Percentiles rank a stretch among this genome's conserved stretches.
Conservation (phyloP, 176 grass and related monocot species). For the Avena insularis region DNA sequence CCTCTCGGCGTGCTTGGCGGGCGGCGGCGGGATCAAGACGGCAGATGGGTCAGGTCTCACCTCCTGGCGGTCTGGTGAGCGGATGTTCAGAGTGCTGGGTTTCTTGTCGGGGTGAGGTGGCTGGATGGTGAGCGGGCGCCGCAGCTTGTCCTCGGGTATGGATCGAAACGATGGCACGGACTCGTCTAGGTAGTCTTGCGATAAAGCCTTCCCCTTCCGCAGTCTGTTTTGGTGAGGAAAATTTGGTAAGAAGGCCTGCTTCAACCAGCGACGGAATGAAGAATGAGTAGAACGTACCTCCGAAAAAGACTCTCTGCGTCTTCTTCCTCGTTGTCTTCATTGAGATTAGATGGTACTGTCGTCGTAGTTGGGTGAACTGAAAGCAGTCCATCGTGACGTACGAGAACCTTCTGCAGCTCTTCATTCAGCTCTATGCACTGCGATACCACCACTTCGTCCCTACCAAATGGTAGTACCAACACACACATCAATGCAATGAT, state of each 20-base stretch:
- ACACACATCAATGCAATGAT: slow-evolving; percentile 11
- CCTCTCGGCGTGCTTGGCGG: slow-evolving; percentile 71
- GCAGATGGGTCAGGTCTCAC: slow-evolving; percentile 23
- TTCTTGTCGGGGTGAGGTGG: slow-evolving; percentile 49
- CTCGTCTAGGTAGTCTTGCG: slow-evolving; percentile 59
- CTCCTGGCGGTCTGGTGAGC: slow-evolving; percentile 40
- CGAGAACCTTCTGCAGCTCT: slow-evolving; percentile 74
- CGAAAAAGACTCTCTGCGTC: slow-evolving; percentile 85
- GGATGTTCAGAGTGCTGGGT: slow-evolving; percentile 39
- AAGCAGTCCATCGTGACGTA: slow-evolving; percentile 76
- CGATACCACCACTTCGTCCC: slow-evolving; percentile 80
- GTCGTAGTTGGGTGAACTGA: slow-evolving; percentile 73
- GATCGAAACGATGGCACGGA: slow-evolving; percentile 48
- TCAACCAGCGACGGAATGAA: not conserved
- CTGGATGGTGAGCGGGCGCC: slow-evolving; percentile 71
- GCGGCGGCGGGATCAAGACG: slow-evolving; percentile 68
- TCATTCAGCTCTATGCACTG: slow-evolving; percentile 93
- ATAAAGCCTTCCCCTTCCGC: slow-evolving; percentile 86
- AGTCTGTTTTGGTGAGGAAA: slow-evolving; percentile 54
- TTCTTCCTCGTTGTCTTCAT: slow-evolving; percentile 77
- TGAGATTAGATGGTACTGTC: slow-evolving; percentile 54
- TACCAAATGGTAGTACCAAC: slow-evolving; percentile 42
- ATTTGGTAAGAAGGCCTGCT: not conserved
- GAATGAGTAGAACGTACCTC: slow-evolving; percentile 53
- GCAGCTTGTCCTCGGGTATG: slow-evolving; percentile 79